Evolutionary conservation across 2,329 filamentous ascomycete species (phyloP), one percentile per base, ranked within the genome.

Genomic region (Boeremia lycopersici): DNA sequence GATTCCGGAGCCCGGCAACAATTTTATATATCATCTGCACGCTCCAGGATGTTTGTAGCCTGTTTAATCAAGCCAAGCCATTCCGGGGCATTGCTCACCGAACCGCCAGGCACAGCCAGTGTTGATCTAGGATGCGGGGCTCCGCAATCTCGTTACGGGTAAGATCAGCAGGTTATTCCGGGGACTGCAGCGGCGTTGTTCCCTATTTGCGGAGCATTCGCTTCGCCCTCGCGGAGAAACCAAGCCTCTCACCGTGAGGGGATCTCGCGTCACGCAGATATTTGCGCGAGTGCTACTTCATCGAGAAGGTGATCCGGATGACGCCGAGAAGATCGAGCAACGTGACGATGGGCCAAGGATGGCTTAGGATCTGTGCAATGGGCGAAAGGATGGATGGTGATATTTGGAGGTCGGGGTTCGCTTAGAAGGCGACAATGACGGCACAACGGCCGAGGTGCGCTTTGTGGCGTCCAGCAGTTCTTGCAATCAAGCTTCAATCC

Each of bases 21-120:
- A 43, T 54, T 53, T 48, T 53, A 61, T 64, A 67, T 67, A 66
- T 54, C 54, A 52, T 40, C 53, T 52, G 48, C 45, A 53, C 12
- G 6, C 17, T 13, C 46, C 35, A 46, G 41, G 35, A 38, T 55
- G 29, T 42, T 26, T 38, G 42, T 36, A 46, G 42, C 41, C 33
- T 47, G 46, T 38, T 46, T 33, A 42, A 23, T 30, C 59, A 61
- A 48, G 68, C 68, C 68, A 69, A 71, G 68, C 49, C 55, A 43
- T 26, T 45, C 52, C 65, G 64, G 68, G 63, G 47, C 28, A 35
- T 28, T 50, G 53, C 58, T 69, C 59, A 48, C 60, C 68, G 67
- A 69, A 60, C 46, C 29, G 35, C 48, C 62, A 65, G 62, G 58
- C 62, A 67, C 60, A 43, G 28, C 45, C 46, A 52, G 26, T 30